phyloP scores from a whole-genome alignment of 257 asterid genomes.

The Solanum tarijense region DNA sequence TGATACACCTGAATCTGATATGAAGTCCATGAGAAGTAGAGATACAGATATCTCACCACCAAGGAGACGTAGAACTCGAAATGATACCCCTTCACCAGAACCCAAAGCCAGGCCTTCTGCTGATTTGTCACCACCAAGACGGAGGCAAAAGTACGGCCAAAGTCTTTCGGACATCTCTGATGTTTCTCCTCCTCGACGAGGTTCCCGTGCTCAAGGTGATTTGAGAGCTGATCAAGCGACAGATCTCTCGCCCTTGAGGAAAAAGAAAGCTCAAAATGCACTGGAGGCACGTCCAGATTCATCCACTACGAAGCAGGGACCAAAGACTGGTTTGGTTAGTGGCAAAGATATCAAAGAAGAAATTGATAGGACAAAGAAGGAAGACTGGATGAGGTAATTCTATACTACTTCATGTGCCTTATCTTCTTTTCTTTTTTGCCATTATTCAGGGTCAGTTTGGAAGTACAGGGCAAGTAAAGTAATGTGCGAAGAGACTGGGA shows the following conservation, averaged over 20 bases:
- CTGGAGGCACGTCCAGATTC: constrained; percentile 26
- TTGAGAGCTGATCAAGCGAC: constrained; percentile 5
- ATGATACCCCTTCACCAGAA: constrained; percentile 50
- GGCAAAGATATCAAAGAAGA: constrained; percentile 67
- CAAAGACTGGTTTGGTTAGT: constrained; percentile 76
- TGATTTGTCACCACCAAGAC: constrained; percentile 56
- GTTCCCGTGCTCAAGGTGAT: constrained; percentile 13
- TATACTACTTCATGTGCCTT: not conserved
- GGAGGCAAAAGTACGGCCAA: constrained; percentile 18
- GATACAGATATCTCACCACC: constrained; percentile 7
- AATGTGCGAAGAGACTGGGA: not conserved
- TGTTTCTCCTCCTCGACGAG: constrained; percentile 54
- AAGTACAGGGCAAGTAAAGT: not conserved
- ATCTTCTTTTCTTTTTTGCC: not conserved
- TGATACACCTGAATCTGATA: constrained; percentile 46
- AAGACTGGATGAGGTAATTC: constrained; percentile 60
- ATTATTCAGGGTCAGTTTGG: not conserved
- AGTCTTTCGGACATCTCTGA: constrained; percentile 26
- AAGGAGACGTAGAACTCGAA: constrained; percentile 23
- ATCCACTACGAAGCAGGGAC: constrained; percentile 17
- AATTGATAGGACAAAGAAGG: constrained; percentile 45
- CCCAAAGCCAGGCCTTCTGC: constrained; percentile 8
- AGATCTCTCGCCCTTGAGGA: constrained; percentile 59
- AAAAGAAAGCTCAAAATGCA: constrained; percentile 23
- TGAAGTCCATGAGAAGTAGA: not conserved